Percentiles rank a stretch among this genome's conserved stretches.
Evolutionary conservation across 495 filamentous ascomycete species (phyloP).

Genomic region (Chaetomidium leptoderma): DNA sequence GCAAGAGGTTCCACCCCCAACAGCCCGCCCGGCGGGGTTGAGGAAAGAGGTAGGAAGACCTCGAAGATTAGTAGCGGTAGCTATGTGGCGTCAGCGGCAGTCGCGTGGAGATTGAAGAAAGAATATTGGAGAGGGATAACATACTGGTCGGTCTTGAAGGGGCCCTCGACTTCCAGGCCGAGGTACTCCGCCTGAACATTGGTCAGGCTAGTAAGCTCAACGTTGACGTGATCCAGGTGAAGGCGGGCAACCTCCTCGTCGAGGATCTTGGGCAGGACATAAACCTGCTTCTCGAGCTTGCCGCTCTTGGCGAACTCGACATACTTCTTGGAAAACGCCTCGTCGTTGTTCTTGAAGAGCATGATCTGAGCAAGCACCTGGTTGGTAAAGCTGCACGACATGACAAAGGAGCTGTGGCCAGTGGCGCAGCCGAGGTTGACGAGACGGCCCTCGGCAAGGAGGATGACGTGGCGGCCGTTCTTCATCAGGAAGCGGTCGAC

Average conservation of each 20-base stretch:
- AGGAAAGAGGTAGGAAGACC: slow-evolving; percentile 8
- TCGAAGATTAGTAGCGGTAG: slow-evolving; percentile 54
- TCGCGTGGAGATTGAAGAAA: neutral
- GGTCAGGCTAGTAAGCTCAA: slow-evolving; percentile 81
- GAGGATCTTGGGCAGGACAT: slow-evolving; percentile 95
- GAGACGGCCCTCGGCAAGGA: slow-evolving; percentile 95
- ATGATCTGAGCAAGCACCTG: slow-evolving; percentile 99
- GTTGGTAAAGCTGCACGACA: slow-evolving; percentile 99
- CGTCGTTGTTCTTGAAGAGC: slow-evolving; percentile 89
- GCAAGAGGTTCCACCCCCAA: slow-evolving; percentile 2
- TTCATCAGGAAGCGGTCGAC: slow-evolving; percentile 95
- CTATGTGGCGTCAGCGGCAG: slow-evolving; percentile 37
- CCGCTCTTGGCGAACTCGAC: slow-evolving; percentile 85
- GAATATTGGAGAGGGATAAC: slow-evolving; percentile 19
- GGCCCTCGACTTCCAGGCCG: slow-evolving; percentile 74
- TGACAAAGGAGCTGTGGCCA: slow-evolving; percentile 99
- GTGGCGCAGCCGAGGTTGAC: slow-evolving; percentile 99
- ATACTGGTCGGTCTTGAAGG: slow-evolving; percentile 87
- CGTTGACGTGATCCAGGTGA: slow-evolving; percentile 92
- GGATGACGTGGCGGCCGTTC: slow-evolving; percentile 94
- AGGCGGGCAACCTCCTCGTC: slow-evolving; percentile 96
- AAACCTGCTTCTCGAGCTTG: slow-evolving; percentile 88
- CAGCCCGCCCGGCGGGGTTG: slow-evolving; percentile 14
- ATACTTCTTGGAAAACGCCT: slow-evolving; percentile 85
- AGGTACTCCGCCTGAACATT: slow-evolving; percentile 90